Conservation (phyloP, 1,284 basidiomycete species). For the Tylopilus sp. region DNA sequence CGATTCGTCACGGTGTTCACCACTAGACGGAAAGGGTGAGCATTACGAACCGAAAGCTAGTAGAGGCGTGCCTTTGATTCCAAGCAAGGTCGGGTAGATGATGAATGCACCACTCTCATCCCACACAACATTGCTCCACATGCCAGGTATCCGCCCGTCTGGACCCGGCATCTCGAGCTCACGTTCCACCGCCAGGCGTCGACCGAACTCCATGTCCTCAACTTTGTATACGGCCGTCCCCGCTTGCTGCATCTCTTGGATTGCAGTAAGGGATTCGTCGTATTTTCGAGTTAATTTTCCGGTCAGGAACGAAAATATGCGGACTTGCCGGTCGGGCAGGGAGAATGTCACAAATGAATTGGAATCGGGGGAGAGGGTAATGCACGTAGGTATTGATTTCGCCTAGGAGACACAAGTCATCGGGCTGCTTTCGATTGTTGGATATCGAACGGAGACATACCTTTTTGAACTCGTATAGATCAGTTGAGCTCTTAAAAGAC, state of each 20-base stretch:
- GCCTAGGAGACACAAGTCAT: slow-evolving; percentile 47
- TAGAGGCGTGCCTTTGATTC: slow-evolving; percentile 77
- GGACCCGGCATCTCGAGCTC: slow-evolving; percentile 81
- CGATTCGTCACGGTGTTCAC: slow-evolving; percentile 94
- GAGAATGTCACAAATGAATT: slow-evolving; percentile 91
- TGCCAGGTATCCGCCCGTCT: slow-evolving; percentile 63
- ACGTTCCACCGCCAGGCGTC: slow-evolving; percentile 86
- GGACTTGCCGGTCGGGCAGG: slow-evolving; percentile 87
- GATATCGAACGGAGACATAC: slow-evolving; percentile 37
- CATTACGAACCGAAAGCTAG: background rate
- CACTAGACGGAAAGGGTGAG: slow-evolving; percentile 48
- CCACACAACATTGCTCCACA: slow-evolving; percentile 88
- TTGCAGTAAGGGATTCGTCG: slow-evolving; percentile 89
- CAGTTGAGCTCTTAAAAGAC: slow-evolving; percentile 88
- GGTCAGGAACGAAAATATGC: slow-evolving; percentile 87
- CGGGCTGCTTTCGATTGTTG: background rate
- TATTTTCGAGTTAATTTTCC: slow-evolving; percentile 92
- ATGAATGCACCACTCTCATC: slow-evolving; percentile 96
- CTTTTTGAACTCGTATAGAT: slow-evolving; percentile 99
- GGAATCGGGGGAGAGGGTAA: slow-evolving; percentile 87
- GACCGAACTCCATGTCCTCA: slow-evolving; percentile 99
- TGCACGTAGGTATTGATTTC: slow-evolving; percentile 86
- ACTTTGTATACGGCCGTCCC: slow-evolving; percentile 87
- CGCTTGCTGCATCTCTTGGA: slow-evolving; percentile 96
- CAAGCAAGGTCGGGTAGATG: slow-evolving; percentile 89